Evolutionary conservation across 371 early-diverging fungal species (phyloP).

Genomic region (Rhizopus microsporus): DNA sequence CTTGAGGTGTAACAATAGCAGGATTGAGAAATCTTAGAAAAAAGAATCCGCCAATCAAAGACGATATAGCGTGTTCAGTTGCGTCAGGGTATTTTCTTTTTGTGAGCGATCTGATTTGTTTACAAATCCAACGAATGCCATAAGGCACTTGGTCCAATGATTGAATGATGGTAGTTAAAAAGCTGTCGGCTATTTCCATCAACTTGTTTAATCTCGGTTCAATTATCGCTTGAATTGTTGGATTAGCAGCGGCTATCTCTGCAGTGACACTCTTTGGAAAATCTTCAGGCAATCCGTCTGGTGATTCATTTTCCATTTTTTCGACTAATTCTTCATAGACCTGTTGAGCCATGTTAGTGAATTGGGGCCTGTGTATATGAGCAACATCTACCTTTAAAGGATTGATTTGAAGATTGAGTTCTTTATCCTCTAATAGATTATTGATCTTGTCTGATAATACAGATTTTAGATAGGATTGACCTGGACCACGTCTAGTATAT

Average conservation of each 20-base stretch:
- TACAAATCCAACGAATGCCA: slow-evolving; percentile 95
- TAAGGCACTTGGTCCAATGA: slow-evolving; percentile 83
- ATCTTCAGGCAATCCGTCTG: slow-evolving; percentile 43
- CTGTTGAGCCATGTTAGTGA: slow-evolving; percentile 86
- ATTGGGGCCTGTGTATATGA: slow-evolving; percentile 59
- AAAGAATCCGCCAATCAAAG: slow-evolving; percentile 93
- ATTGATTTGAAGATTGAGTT: slow-evolving; percentile 87
- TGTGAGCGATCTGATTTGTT: slow-evolving; percentile 86
- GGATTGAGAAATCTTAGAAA: slow-evolving; percentile 92
- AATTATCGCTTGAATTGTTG: slow-evolving; percentile 74
- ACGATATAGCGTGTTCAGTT: slow-evolving; percentile 78
- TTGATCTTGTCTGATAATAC: slow-evolving; percentile 84
- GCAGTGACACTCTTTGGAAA: slow-evolving; percentile 59
- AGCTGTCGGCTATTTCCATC: slow-evolving; percentile 77
- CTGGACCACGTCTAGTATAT: slow-evolving; percentile 93
- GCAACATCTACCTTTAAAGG: slow-evolving; percentile 66
- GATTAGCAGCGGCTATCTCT: slow-evolving; percentile 69
- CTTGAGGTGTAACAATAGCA: slow-evolving; percentile 91
- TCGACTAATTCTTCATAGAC: slow-evolving; percentile 82
- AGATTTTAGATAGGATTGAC: slow-evolving; percentile 89
- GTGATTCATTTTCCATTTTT: slow-evolving; percentile 56
- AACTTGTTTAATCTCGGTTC: slow-evolving; percentile 72
- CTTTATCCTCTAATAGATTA: slow-evolving; percentile 66
- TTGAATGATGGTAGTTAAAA: slow-evolving; percentile 77
- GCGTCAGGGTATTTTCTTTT: slow-evolving; percentile 86